Percentiles rank a stretch among this genome's conserved stretches.
Conservation (phyloP, 805 yeast species). For the Tetrapisispora iriomotensis region DNA sequence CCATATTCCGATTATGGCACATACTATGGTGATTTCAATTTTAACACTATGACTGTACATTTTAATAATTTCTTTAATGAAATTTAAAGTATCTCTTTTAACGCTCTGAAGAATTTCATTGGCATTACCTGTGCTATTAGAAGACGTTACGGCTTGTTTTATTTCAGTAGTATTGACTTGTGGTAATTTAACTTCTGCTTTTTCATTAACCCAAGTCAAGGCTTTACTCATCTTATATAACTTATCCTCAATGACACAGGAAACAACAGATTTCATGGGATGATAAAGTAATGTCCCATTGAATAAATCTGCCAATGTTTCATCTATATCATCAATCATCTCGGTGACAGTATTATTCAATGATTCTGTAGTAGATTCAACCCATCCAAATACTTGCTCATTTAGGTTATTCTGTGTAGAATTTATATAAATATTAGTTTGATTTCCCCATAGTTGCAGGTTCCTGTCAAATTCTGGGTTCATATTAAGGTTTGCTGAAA, state of each 20-base stretch:
- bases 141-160: slow-evolving; percentile 1
- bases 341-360: slow-evolving; percentile 51
- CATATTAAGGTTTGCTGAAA: not conserved
- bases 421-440: slow-evolving; percentile 46
- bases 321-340: slow-evolving; percentile 52
- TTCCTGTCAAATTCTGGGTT: slow-evolving; percentile 25
- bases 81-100: slow-evolving; percentile 16
- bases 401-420: slow-evolving; percentile 47
- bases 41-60: slow-evolving; percentile 27
- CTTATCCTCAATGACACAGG: slow-evolving; percentile 73
- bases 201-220: slow-evolving; percentile 63
- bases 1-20: slow-evolving; percentile 41
- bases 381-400: slow-evolving; percentile 55
- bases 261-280: slow-evolving; percentile 58
- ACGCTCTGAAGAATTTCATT: slow-evolving; percentile 8
- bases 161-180: slow-evolving; percentile 32
- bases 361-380: slow-evolving; percentile 44
- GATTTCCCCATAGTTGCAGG: slow-evolving; percentile 39
- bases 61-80: slow-evolving; percentile 24
- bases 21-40: slow-evolving; percentile 40
- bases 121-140: not conserved
- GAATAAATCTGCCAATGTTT: slow-evolving; percentile 49
- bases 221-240: slow-evolving; percentile 58
- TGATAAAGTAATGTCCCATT: slow-evolving; percentile 54
- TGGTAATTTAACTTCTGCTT: slow-evolving; percentile 53